A percentile compares a stretch with the other conserved stretches of the same genome.
Conservation (phyloP, 1,284 basidiomycete species). For the Ganoderma multipileum region DNA sequence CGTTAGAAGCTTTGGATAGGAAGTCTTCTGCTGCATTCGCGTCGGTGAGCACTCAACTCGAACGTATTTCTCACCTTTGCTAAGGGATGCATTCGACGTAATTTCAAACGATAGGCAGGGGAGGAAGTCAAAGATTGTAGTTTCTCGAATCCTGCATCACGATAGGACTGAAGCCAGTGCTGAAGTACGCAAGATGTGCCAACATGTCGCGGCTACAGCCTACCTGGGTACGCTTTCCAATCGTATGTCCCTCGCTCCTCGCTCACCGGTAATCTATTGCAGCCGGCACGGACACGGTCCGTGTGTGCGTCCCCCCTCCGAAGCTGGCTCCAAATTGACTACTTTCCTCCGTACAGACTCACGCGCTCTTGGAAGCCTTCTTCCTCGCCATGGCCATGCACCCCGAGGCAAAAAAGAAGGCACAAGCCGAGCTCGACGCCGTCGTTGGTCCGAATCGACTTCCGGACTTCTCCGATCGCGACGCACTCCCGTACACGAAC, state of each 20-base stretch:
- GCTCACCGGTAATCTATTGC: background rate
- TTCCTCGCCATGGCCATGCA: conserved; percentile 9
- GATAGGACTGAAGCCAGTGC: background rate
- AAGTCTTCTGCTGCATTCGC: too few relatives aligned
- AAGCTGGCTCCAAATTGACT: background rate
- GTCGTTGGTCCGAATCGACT: conserved; percentile 13
- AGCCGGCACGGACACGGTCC: background rate
- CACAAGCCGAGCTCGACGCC: conserved; percentile 16
- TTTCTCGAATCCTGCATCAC: background rate
- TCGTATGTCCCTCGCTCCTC: background rate
- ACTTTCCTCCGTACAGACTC: too few relatives aligned
- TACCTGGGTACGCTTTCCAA: background rate
- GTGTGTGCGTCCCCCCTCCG: background rate
- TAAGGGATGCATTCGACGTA: too few relatives aligned
- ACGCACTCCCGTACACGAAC: conserved; percentile 11
- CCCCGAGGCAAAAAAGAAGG: conserved; percentile 7
- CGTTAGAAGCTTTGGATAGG: too few relatives aligned
- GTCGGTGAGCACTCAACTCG: too few relatives aligned
- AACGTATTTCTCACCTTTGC: too few relatives aligned
- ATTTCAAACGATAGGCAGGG: too few relatives aligned
- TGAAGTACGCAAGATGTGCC: background rate
- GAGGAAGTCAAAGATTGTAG: background rate
- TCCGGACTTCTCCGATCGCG: conserved; percentile 12
- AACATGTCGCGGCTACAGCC: background rate
- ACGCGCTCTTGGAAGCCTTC: background rate